These are phyloP conservation scores for Tolypocladium capitatum DNA, from an alignment of 2,329 filamentous ascomycete species.

Conservation along the genomic window DNA sequence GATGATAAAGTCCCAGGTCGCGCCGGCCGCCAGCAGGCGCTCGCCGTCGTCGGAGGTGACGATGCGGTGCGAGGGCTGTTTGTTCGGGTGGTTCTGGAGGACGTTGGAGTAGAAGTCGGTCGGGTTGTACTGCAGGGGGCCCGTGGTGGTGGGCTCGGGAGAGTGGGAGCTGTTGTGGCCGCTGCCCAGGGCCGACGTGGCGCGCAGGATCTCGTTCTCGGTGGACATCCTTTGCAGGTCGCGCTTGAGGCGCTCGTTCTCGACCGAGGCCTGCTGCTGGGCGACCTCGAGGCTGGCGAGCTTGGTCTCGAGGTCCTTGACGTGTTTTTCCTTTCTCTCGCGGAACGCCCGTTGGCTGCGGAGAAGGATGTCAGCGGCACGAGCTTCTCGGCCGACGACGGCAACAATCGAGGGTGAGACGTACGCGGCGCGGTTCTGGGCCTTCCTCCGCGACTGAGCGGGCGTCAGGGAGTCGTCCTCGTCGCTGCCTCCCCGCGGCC, in stretches of 20 bases:
- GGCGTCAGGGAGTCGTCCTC: slow-evolving; percentile 44
- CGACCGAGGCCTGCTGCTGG: slow-evolving; percentile 57
- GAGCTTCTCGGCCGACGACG: background rate
- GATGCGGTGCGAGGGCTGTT: slow-evolving; percentile 55
- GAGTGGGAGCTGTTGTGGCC: slow-evolving; percentile 24
- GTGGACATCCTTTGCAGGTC: slow-evolving; percentile 74
- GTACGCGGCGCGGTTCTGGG: slow-evolving; percentile 49
- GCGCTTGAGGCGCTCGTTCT: slow-evolving; percentile 77
- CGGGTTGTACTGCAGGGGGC: slow-evolving; percentile 58
- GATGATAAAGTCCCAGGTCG: slow-evolving; percentile 85
- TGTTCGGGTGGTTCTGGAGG: slow-evolving; percentile 47
- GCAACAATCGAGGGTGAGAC: no score
- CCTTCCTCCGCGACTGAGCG: slow-evolving; percentile 45
- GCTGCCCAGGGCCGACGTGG: slow-evolving; percentile 44
- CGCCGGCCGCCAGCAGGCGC: slow-evolving; percentile 57
- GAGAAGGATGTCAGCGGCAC: background rate
- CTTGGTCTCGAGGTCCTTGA: slow-evolving; percentile 84
- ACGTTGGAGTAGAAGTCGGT: slow-evolving; percentile 58
- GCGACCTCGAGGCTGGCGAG: slow-evolving; percentile 64
- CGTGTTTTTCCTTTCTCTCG: slow-evolving; percentile 87
- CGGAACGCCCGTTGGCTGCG: slow-evolving; percentile 84
- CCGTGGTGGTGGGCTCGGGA: slow-evolving; percentile 40
- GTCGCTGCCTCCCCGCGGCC: slow-evolving; percentile 31
- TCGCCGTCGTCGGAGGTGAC: slow-evolving; percentile 53
- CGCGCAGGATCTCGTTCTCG: slow-evolving; percentile 85